Conservation (phyloP, 208 protist genomes). For the Acanthamoeba royreba region DNA sequence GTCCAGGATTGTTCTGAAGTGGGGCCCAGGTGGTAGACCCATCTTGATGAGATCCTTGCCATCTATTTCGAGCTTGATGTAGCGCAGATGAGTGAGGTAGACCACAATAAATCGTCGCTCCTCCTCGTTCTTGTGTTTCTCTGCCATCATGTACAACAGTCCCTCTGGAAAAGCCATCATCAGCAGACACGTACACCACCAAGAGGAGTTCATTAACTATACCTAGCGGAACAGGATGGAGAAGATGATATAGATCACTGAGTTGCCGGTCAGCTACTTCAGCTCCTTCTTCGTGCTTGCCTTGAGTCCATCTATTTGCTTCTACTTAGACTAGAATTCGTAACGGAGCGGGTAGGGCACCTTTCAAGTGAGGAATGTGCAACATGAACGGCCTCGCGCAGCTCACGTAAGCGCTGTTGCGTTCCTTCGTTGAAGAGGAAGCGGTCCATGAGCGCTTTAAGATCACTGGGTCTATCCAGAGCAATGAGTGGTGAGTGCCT, state of each 20-base stretch:
- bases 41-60: slow-evolving; percentile 6
- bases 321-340: not conserved
- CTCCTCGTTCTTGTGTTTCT: slow-evolving; percentile 23
- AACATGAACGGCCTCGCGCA: not conserved
- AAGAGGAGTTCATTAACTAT: not conserved
- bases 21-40: not conserved
- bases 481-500: not conserved
- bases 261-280: not conserved
- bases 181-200: not conserved
- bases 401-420: not conserved
- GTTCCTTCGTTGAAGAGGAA: not conserved
- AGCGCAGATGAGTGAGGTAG: not conserved
- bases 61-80: not conserved
- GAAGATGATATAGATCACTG: not conserved
- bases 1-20: not conserved
- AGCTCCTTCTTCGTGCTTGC: not conserved
- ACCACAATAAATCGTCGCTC: not conserved
- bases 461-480: not conserved
- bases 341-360: not conserved
- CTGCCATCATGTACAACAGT: not conserved
- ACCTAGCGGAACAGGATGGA: not conserved
- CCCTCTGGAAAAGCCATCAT: not conserved
- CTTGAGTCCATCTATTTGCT: too few species aligned
- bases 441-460: not conserved
- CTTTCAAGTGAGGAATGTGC: not conserved